Conservation (phyloP, 1,139 yeast species). For the Saccharomyces hybrid region DNA sequence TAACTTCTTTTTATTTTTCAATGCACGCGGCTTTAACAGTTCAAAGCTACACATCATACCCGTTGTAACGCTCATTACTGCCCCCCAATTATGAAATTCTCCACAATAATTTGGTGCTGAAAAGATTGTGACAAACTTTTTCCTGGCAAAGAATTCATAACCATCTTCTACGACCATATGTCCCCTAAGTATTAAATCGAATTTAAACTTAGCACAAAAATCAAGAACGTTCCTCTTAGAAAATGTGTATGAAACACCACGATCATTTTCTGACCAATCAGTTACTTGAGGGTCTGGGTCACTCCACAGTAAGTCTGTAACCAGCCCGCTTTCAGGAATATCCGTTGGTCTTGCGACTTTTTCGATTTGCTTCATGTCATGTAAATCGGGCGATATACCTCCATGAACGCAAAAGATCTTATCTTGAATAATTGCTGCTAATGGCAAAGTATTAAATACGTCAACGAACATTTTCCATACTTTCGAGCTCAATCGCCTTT, state of each 20-base stretch:
- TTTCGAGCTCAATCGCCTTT: constrained; percentile 55
- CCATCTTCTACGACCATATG: constrained; percentile 96
- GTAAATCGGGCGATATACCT: constrained; percentile 73
- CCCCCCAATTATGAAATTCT: constrained; percentile 86
- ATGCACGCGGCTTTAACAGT: constrained; percentile 54
- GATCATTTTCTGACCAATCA: constrained; percentile 76
- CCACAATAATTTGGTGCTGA: constrained; percentile 92
- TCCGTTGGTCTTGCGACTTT: constrained; percentile 76
- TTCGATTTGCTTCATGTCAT: constrained; percentile 58
- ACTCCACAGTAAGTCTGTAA: constrained; percentile 82
- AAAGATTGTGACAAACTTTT: constrained; percentile 74
- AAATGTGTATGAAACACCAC: constrained; percentile 82
- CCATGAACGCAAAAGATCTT: constrained; percentile 87
- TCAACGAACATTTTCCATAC: constrained; percentile 74
- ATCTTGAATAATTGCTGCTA: constrained; percentile 80
- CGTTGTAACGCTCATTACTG: constrained; percentile 78
- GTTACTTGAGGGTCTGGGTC: constrained; percentile 66
- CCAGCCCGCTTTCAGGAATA: constrained; percentile 73
- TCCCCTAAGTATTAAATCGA: constrained; percentile 77
- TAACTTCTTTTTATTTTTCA: constrained; percentile 8
- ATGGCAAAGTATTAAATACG: constrained; percentile 77
- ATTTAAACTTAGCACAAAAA: constrained; percentile 61
- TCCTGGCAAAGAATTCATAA: constrained; percentile 73
- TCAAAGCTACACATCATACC: constrained; percentile 77
- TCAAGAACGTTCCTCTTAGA: constrained; percentile 66